Percentiles rank a stretch among this genome's conserved stretches.
Evolutionary conservation across 352 stramenopile genomes (phyloP).

Genomic region (Phytophthora cactorum): DNA sequence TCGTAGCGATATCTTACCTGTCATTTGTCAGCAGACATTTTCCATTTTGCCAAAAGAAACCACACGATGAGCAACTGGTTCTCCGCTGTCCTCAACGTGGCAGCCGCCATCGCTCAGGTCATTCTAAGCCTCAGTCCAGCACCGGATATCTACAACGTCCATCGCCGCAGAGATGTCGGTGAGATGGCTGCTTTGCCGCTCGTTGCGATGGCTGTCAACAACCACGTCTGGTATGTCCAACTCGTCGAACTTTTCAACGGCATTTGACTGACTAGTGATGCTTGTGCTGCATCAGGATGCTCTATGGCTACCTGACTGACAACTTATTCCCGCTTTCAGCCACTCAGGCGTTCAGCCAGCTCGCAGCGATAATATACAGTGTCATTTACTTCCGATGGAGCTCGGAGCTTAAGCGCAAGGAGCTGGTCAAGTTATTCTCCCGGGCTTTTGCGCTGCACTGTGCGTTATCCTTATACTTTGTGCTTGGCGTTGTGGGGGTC

Average conservation of each 20-base stretch:
- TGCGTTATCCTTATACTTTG: too few relatives aligned
- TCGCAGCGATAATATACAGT: too few relatives aligned
- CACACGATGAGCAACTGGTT: background rate
- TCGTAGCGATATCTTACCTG: too few relatives aligned
- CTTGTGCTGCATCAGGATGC: background rate
- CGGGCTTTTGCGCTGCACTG: too few relatives aligned
- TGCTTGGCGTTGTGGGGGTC: too few relatives aligned
- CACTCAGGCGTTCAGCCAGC: too few relatives aligned
- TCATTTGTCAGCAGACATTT: background rate
- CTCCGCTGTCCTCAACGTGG: constrained; percentile 15
- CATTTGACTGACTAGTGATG: background rate
- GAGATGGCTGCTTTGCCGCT: constrained; percentile 29
- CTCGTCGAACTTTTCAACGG: too few relatives aligned
- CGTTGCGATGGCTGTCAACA: constrained; percentile 28
- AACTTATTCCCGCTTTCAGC: too few relatives aligned
- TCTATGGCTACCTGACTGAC: too few relatives aligned
- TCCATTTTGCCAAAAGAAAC: background rate
- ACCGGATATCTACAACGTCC: constrained; percentile 28
- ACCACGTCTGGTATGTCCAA: constrained; percentile 28
- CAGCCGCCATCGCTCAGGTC: constrained; percentile 21
- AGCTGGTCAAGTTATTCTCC: too few relatives aligned
- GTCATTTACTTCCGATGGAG: too few relatives aligned
- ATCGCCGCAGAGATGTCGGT: constrained; percentile 23
- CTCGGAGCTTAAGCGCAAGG: too few relatives aligned
- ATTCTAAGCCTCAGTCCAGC: constrained; percentile 29